These are phyloP conservation scores for Ogataea parapolymorpha DNA, from an alignment of 805 yeast species.

Conservation along the genomic window DNA sequence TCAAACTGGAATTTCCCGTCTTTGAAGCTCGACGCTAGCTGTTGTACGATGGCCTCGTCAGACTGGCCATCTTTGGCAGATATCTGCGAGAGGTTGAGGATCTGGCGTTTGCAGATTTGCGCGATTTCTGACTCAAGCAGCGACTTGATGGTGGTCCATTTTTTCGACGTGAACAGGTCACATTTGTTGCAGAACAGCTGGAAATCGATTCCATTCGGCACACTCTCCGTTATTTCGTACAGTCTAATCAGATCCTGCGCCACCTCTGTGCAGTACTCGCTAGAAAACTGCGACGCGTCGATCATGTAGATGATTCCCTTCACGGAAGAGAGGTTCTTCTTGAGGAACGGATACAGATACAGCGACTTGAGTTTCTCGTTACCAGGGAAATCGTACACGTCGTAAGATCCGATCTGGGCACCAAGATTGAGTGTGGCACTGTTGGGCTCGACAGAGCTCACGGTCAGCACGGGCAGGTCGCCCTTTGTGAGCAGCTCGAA, in stretches of 20 bases:
- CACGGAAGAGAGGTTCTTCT: conserved; percentile 40
- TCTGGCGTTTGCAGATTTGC: conserved; percentile 46
- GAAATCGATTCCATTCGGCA: conserved; percentile 68
- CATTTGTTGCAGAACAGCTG: conserved; percentile 80
- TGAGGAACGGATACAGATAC: conserved; percentile 46
- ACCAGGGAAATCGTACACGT: conserved; percentile 85
- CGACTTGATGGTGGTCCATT: conserved; percentile 55
- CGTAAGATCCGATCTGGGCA: conserved; percentile 34
- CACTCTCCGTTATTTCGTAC: conserved; percentile 56
- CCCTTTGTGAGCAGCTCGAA: conserved; percentile 14
- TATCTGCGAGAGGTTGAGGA: conserved; percentile 44
- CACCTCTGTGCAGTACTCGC: conserved; percentile 45
- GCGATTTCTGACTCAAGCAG: conserved; percentile 64
- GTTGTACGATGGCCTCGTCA: conserved; percentile 28
- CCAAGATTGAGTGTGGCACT: conserved; percentile 36
- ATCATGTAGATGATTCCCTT: conserved; percentile 72
- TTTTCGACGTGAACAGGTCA: conserved; percentile 81
- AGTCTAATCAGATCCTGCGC: conserved; percentile 59
- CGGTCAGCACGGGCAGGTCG: conserved; percentile 18
- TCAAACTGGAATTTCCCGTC: conserved; percentile 57
- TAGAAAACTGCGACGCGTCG: conserved; percentile 64
- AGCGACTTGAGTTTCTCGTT: conserved; percentile 67
- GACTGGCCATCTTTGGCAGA: conserved; percentile 34
- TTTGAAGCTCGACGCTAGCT: conserved; percentile 42
- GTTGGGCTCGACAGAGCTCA: conserved; percentile 37